Conservation (phyloP, 371 early-diverging fungal species). For the Rhizopus delemar region DNA sequence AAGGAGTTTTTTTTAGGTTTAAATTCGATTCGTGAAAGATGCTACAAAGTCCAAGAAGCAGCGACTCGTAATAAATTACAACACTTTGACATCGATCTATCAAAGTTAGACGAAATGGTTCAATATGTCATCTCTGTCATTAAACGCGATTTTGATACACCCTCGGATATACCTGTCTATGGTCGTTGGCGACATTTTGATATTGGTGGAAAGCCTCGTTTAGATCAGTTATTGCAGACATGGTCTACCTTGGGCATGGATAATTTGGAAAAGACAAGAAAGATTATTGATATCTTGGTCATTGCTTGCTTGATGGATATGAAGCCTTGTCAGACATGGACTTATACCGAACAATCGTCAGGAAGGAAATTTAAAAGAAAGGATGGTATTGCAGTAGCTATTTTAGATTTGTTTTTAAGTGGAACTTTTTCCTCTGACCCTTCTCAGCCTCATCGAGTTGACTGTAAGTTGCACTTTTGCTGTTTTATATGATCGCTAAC, state of each 20-base stretch:
- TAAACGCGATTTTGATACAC: constrained; percentile 64
- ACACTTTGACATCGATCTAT: constrained; percentile 75
- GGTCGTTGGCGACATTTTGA: constrained; percentile 91
- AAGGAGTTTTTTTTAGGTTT: constrained; percentile 68
- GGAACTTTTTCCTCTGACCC: constrained; percentile 78
- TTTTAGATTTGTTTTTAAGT: constrained; percentile 77
- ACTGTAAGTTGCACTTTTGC: constrained; percentile 38
- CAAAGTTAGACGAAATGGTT: constrained; percentile 68
- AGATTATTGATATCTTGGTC: constrained; percentile 82
- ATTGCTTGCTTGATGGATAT: constrained; percentile 89
- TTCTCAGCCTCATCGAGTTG: constrained; percentile 71
- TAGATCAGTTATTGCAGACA: constrained; percentile 56
- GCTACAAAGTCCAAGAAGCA: constrained; percentile 65
- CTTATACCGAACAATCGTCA: constrained; percentile 62
- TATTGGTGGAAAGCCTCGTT: constrained; percentile 60
- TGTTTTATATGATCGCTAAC: background rate
- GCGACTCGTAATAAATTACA: constrained; percentile 55
- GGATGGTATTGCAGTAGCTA: constrained; percentile 88
- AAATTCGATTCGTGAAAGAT: constrained; percentile 76
- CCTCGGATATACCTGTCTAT: constrained; percentile 78
- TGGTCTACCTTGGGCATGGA: constrained; percentile 50
- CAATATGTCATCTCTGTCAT: constrained; percentile 73
- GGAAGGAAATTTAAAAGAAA: constrained; percentile 64
- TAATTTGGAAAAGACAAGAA: constrained; percentile 63
- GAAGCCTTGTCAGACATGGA: constrained; percentile 84